phyloP scores from a whole-genome alignment of 345 rosid species.

The Microthlaspi erraticum region DNA sequence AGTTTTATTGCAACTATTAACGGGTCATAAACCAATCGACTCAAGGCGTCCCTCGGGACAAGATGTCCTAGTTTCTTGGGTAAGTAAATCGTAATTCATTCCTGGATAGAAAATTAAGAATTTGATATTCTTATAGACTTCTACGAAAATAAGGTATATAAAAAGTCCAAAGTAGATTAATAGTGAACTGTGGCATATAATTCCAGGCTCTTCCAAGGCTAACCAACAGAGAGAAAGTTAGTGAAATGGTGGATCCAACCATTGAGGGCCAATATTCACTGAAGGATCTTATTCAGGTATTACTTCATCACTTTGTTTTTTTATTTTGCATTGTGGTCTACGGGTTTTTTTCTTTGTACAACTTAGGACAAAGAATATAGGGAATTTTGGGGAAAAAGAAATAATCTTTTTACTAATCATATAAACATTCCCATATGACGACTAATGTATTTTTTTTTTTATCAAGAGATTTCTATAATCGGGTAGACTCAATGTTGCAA shows the following conservation, averaged over 20 bases:
- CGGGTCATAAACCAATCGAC: constrained; percentile 82
- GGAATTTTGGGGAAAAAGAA: too few species aligned
- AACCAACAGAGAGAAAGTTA: constrained; percentile 68
- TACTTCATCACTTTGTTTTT: neutral
- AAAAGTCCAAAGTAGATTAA: neutral
- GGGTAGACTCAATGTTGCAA: neutral
- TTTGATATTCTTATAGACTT: neutral
- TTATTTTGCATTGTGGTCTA: neutral
- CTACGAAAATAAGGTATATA: neutral
- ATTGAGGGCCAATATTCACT: constrained; percentile 66
- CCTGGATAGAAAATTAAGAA: too few species aligned
- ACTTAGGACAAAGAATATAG: neutral
- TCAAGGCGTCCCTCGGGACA: constrained; percentile 72
- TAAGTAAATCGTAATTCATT: constrained; percentile 39
- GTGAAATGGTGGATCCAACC: constrained; percentile 84
- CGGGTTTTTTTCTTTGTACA: neutral
- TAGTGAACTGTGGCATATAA: neutral
- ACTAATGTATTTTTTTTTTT: too few species aligned
- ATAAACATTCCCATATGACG: too few species aligned
- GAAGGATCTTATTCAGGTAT: constrained; percentile 86
- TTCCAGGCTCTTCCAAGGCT: constrained; percentile 87
- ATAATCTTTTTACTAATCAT: too few species aligned
- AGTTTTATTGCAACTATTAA: constrained; percentile 79
- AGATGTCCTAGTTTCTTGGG: constrained; percentile 93
- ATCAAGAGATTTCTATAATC: too few species aligned